A percentile compares a stretch with the other conserved stretches of the same genome.
These are phyloP conservation scores for Microbotryum silenes-acaulis DNA, from an alignment of 1,284 basidiomycete species.

Conservation along the genomic window DNA sequence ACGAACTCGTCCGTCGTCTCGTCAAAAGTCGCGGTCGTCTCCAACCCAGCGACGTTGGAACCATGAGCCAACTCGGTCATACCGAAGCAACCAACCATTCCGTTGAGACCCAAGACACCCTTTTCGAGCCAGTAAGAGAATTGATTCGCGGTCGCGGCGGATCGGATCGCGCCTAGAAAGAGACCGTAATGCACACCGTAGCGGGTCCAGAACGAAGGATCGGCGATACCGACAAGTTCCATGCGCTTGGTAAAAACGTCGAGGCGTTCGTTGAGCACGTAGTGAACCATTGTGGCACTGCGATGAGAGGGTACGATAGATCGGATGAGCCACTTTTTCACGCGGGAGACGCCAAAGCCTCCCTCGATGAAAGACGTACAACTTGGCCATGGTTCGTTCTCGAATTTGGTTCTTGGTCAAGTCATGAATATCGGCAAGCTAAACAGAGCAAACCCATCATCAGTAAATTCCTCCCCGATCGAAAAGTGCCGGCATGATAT, in stretches of 20 bases:
- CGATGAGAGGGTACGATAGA: background rate
- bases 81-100: slow-evolving; percentile 52
- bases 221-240: slow-evolving; percentile 46
- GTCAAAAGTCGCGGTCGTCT: slow-evolving; percentile 53
- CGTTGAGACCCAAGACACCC: slow-evolving; percentile 49
- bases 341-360: slow-evolving; percentile 28
- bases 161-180: slow-evolving; percentile 41
- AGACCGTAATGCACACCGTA: slow-evolving; percentile 52
- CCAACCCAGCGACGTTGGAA: slow-evolving; percentile 50
- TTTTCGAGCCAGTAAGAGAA: slow-evolving; percentile 50
- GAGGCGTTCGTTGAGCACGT: slow-evolving; percentile 45
- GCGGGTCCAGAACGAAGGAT: slow-evolving; percentile 51
- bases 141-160: slow-evolving; percentile 39
- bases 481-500: background rate
- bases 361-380: slow-evolving; percentile 8
- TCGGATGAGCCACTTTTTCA: background rate
- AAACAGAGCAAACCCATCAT: slow-evolving; percentile 7
- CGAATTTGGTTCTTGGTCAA: slow-evolving; percentile 49
- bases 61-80: slow-evolving; percentile 46
- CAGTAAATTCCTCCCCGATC: background rate
- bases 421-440: slow-evolving; percentile 50
- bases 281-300: slow-evolving; percentile 44
- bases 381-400: slow-evolving; percentile 46
- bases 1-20: slow-evolving; percentile 49
- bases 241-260: slow-evolving; percentile 49